Evolutionary conservation across 2,329 filamentous ascomycete genomes (phyloP), one percentile per base, ranked within the genome.

Genomic region (Chaetomiaceae sp.): DNA sequence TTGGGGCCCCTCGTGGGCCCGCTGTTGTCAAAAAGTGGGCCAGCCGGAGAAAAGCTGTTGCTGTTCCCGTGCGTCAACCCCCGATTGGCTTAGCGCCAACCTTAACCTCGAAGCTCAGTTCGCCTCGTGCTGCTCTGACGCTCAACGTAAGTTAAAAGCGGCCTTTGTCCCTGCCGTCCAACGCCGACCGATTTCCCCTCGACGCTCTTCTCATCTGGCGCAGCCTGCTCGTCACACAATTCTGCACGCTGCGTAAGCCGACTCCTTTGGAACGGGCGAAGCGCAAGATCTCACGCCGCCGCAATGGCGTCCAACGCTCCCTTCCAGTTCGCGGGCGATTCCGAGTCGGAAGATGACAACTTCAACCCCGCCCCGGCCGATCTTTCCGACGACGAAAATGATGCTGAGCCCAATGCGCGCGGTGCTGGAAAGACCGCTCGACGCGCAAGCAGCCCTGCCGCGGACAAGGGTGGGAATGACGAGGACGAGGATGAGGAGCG

Each of bases 291-390:
- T 33, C 14, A 26, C 46, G 36, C 26, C 10, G 38, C 38, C 56
- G 68, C 58, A 48, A 77, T 78, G 73, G 67, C 72, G 50, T 67
- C 68, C 33, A 70, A 67, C 59, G 68, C 73, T 17, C 48, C 48
- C 45, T 65, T 60, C 56, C 65, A 69, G 50, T 70, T 71, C 51
- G 75, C 71, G 60, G 73, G 79, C 58, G 79, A 83, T 51, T 83
- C 78, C 49, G 84, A 87, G 46, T 84, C 86, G 36, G 87, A 93
- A 41, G 89, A 94, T 58, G 83, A 86, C 50, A 85, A 91, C 64
- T 95, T 96, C 75, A 95, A 95, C 65, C 90, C 89, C 41, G 80
- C 76, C 39, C 83, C 84, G 17, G 84, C 79, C 50, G 79, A 88
- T 48, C 61, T 79, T 27, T 93, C 86, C 3, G 87, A 91, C 55